phyloP scores from a whole-genome alignment of 2,329 filamentous ascomycete species.

The Ploettnerulaceae sp. region DNA sequence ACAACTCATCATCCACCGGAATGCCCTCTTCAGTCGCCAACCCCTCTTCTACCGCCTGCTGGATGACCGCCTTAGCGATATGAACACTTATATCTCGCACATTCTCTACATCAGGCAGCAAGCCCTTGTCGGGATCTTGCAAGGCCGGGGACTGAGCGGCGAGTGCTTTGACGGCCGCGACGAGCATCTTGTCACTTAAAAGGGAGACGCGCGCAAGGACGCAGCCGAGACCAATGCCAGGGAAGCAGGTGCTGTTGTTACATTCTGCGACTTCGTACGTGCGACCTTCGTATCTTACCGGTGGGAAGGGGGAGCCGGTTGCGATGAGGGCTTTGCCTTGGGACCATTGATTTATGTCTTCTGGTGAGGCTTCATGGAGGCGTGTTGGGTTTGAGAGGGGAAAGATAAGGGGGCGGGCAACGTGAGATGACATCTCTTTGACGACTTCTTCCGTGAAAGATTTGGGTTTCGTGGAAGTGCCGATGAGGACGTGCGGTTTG shows the following conservation, averaged over 20 bases:
- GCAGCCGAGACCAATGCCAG: slow-evolving; percentile 76
- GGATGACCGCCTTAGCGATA: slow-evolving; percentile 72
- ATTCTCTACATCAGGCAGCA: slow-evolving; percentile 71
- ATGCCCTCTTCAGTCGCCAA: slow-evolving; percentile 62
- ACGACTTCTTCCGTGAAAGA: slow-evolving; percentile 72
- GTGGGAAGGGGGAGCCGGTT: slow-evolving; percentile 76
- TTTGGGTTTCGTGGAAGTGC: slow-evolving; percentile 73
- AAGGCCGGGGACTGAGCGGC: slow-evolving; percentile 68
- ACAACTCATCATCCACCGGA: slow-evolving; percentile 41
- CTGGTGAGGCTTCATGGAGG: slow-evolving; percentile 75
- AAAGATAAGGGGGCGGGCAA: slow-evolving; percentile 69
- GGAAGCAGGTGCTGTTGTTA: slow-evolving; percentile 84
- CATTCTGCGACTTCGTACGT: slow-evolving; percentile 65
- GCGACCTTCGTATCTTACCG: slow-evolving; percentile 55
- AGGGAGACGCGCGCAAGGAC: slow-evolving; percentile 64
- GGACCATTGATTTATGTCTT: slow-evolving; percentile 74
- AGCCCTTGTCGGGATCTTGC: slow-evolving; percentile 53
- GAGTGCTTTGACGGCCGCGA: slow-evolving; percentile 71
- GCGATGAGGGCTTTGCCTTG: slow-evolving; percentile 72
- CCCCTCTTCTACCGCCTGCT: slow-evolving; percentile 63
- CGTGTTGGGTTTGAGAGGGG: slow-evolving; percentile 82
- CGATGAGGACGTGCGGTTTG: slow-evolving; percentile 76
- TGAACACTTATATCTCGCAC: slow-evolving; percentile 72
- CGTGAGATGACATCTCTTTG: slow-evolving; percentile 68
- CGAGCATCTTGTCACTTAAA: slow-evolving; percentile 73